Base-by-base conservation (phyloP, 73 alveolate genomes). In the Uronychia binucleata region DNA sequence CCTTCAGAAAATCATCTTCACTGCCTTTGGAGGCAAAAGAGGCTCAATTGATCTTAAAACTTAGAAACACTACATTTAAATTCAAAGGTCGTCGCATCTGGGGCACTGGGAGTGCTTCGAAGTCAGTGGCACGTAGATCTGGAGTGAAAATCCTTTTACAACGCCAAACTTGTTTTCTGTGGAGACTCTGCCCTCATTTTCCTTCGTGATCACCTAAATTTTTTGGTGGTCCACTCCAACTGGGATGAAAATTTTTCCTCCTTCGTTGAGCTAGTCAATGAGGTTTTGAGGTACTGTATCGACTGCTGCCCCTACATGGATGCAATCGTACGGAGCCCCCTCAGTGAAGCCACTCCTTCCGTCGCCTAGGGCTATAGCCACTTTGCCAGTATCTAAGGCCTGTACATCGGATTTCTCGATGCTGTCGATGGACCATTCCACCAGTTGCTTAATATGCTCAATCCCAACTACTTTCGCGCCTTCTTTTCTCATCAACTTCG, bases 221-320 rank as follows among this genome's bases (percentile, higher is more conserved):
- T 32, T 11, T 33, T 25, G 58, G n/a, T 25, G 13, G 30, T 1
- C 30, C 29, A 75, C 86, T 1, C 99, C 99, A 0, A 95, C 95
- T 26, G 99, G 98, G 29, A 96, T 93, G 60, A 96, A 75, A 96
- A 95, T 88, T 86, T 92, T 93, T 19, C 99, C 99, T 19, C 95
- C 96, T 26, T 28, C 60, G 32, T 88, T 97, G 29, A 96, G 88
- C 85, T 96, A 93, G 0, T 93, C 94, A 26, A 96, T 34, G 30
- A 96, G 84, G 1, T 80, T 93, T 30, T 88, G 28, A 19, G 99
- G 99, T 26, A 96, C 85, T 30, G 27, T 67, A 5, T 74, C 88
- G 0, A 98, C 92, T n/a, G 98, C 97, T n/a, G 99, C 99, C 30
- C 99, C 99, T 35, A 95, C 99, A 90, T 97, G 99, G 59, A 97